Evolutionary conservation across 257 asterid species (phyloP).

Genomic region (Craterostigma plantagineum): DNA sequence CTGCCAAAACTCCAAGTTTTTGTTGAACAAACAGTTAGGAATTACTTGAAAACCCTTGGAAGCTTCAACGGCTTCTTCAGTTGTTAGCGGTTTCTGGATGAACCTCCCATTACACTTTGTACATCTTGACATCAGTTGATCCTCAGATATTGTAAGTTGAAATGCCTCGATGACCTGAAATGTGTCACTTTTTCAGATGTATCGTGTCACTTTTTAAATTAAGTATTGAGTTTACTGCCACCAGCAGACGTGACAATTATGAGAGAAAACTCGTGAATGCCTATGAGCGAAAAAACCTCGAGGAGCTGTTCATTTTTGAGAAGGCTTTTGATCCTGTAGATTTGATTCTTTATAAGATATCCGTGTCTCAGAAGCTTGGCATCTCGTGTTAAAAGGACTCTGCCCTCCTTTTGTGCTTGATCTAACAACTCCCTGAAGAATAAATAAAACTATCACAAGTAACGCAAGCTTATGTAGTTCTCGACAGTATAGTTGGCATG

Average conservation of each 20-base stretch:
- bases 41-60: constrained; percentile 90
- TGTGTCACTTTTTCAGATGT: constrained; percentile 6
- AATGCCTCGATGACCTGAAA: constrained; percentile 69
- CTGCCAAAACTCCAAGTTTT: constrained; percentile 79
- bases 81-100: constrained; percentile 79
- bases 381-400: constrained; percentile 81
- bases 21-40: constrained; percentile 77
- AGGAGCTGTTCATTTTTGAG: constrained; percentile 69
- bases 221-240: neutral
- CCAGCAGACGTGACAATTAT: neutral
- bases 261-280: neutral
- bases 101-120: constrained; percentile 82
- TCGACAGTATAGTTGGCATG: neutral
- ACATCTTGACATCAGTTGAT: constrained; percentile 79
- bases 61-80: constrained; percentile 88
- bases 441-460: neutral
- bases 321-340: constrained; percentile 58
- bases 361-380: constrained; percentile 70
- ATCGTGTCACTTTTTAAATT: neutral
- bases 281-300: constrained; percentile 34
- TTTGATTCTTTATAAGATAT: constrained; percentile 61
- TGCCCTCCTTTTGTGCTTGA: constrained; percentile 65
- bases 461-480: neutral
- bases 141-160: constrained; percentile 53
- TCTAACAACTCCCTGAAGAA: constrained; percentile 56